Evolutionary conservation across 306 rosid genomes (phyloP), one percentile per base, ranked within the genome.

Genomic region (Vigna radiata): DNA sequence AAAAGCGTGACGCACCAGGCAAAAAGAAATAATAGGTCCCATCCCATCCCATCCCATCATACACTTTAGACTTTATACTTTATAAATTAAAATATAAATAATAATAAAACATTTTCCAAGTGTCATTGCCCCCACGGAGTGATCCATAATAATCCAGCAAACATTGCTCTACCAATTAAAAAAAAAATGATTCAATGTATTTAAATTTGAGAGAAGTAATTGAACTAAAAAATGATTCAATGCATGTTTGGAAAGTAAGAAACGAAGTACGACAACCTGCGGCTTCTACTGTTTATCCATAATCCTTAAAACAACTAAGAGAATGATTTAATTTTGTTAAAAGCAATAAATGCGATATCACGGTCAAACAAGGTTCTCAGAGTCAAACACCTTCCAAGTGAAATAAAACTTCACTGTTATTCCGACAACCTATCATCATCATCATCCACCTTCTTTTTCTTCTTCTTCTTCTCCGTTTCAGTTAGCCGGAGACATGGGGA

Each of bases 401-500:
- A 29, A 62, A 13, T 61, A 48, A 76, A 37, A 36, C 55, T 9
- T 6, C 16, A 72, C 53, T 54, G 21, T 60, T 62, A 14, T 7
- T 25, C 7, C 15, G 29, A 44, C 49, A 11, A 6, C 12, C n/a
- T n/a, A n/a, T n/a, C n/a, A n/a, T 1, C 48, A 44, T 44, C 14
- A 41, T 39, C 10, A 1, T 2, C 46, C 33, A 31, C 0, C 29
- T 27, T 31, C 33, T 4, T n/a, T n/a, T n/a, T 0, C 37, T 33
- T 33, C 37, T 33, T 3, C 31, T 27, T 19, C 72, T 39, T 44
- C 15, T 44, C 49, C 5, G 49, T 1, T 44, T 44, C 49, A 4
- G 49, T 44, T 14, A 44, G 49, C 49, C 49, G 49, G 49, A 3
- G 80, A n/a, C 70, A 54, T 96, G 99, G 99, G 99, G 2, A 96